These are phyloP conservation scores for Alternaria sp. DNA, from an alignment of 2,329 filamentous ascomycete species.

Conservation along the genomic window DNA sequence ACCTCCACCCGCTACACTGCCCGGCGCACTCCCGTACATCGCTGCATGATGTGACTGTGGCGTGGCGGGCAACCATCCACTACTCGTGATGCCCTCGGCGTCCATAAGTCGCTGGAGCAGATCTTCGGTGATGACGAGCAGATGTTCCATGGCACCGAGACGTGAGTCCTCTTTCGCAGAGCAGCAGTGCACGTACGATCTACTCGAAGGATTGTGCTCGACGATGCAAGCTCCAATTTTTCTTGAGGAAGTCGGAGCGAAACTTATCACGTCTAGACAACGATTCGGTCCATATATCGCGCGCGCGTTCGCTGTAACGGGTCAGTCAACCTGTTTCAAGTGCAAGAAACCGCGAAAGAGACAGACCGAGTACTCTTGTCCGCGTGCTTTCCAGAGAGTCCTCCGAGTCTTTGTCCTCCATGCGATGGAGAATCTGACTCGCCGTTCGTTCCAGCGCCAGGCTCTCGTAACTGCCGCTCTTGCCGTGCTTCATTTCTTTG, in stretches of 20 bases:
- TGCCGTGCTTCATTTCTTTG: conserved; percentile 44
- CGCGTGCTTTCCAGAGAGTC: conserved; percentile 42
- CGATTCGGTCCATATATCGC: conserved; percentile 45
- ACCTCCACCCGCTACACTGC: conserved; percentile 21
- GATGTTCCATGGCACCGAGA: conserved; percentile 40
- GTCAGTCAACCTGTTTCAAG: background rate
- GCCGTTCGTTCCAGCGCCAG: conserved; percentile 38
- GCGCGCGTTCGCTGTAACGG: conserved; percentile 37
- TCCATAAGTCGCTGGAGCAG: conserved; percentile 41
- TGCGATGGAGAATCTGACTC: conserved; percentile 40
- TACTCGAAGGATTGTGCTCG: conserved; percentile 45
- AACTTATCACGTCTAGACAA: conserved; percentile 46
- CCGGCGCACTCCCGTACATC: conserved; percentile 24
- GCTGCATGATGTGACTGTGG: conserved; percentile 41
- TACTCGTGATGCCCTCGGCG: conserved; percentile 41
- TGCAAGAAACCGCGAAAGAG: background rate
- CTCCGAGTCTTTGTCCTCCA: conserved; percentile 43
- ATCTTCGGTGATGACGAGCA: conserved; percentile 47
- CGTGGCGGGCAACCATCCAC: conserved; percentile 45
- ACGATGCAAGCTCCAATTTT: conserved; percentile 46
- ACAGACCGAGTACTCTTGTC: conserved; percentile 40
- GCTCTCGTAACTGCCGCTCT: conserved; percentile 38
- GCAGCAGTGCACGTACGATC: conserved; percentile 43
- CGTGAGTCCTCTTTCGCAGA: conserved; percentile 42
- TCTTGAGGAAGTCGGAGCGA: conserved; percentile 40